Evolutionary conservation across 495 filamentous ascomycete genomes (phyloP), one percentile per base, ranked within the genome.

Genomic region (Podospora comata): DNA sequence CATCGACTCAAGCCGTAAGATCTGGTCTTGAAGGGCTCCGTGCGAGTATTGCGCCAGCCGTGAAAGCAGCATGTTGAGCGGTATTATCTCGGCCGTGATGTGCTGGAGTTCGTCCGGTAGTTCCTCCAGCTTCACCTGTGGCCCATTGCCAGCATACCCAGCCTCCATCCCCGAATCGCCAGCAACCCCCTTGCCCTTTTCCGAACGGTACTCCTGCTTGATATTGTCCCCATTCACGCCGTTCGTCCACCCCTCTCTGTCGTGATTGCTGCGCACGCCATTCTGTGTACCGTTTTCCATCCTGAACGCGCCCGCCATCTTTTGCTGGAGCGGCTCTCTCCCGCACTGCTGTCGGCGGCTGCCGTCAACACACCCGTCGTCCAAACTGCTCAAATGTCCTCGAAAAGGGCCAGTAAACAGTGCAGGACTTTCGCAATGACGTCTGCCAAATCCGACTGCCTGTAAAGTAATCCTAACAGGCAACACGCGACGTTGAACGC

Each of bases 21-120:
- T 86, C 61, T 89, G 78, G 16, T 92, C 89, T 18, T 82, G 83
- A 7, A 98, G 83, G 65, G 88, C 87, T 67, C 90, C 90, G 78
- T 90, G 93, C 57, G 90, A 91, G 77, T 91, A 88, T 75, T 97
- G 92, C 32, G 89, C 89, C 15, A 94, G 84, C 65, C 95, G 87
- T 63, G 85, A 84, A 59, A 97, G 82, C 26, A 99, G 79, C 53
- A 82, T 83, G 18, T 85, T 84, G 30, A 97, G 81, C 4, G 90
- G 88, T 28, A 91, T 81, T 70, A 91, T 96, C 30, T 88, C 87
- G 65, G 88, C 79, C 0, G 91, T 91, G 66, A 97, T 91, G 69
- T 96, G 93, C 60, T 84, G 79, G 20, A 98, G 86, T 72, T 94
- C 90, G 44, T 92, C 91, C 0, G 89, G 89, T 1, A 87, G 80